These are phyloP conservation scores for Vitis hybrid DNA, from an alignment of 177 flowering plant genomes.

Conservation along the genomic window DNA sequence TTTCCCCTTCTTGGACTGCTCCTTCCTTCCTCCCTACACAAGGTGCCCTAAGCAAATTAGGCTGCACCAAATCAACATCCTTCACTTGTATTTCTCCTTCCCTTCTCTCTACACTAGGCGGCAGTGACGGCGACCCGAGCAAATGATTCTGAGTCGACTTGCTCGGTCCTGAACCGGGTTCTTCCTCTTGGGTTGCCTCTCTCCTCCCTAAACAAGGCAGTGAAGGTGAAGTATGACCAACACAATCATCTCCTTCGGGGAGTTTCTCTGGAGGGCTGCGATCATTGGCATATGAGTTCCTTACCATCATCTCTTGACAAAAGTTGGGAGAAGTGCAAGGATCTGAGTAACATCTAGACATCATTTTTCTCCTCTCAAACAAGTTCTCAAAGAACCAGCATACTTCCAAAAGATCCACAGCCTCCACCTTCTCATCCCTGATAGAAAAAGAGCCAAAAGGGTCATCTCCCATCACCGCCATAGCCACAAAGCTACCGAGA, in stretches of 20 bases:
- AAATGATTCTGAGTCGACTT: too few species aligned
- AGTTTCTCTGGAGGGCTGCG: too few species aligned
- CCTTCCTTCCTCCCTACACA: background rate
- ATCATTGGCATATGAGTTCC: slow-evolving; percentile 4
- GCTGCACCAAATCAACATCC: background rate
- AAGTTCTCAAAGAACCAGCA: slow-evolving; percentile 70
- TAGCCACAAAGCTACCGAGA: background rate
- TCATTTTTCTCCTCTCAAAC: slow-evolving; percentile 29
- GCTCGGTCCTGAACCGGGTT: too few species aligned
- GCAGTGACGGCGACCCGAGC: too few species aligned
- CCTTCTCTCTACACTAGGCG: too few species aligned
- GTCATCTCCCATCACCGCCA: slow-evolving; percentile 24
- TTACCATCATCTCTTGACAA: slow-evolving; percentile 13
- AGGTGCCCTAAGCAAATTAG: slow-evolving; percentile 23
- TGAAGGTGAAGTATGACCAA: too few species aligned
- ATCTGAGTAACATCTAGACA: slow-evolving; percentile 46
- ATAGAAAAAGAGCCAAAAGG: slow-evolving; percentile 13
- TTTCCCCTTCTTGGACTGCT: slow-evolving; percentile 3
- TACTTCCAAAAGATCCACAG: slow-evolving; percentile 55
- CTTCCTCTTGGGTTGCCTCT: too few species aligned
- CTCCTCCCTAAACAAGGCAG: too few species aligned
- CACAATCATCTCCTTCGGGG: too few species aligned
- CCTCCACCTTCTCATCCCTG: slow-evolving; percentile 17
- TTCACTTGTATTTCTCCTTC: too few species aligned
- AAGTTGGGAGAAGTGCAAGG: slow-evolving; percentile 34